Conservation (phyloP, 2,329 filamentous ascomycete genomes). For the Fusarium palustre region DNA sequence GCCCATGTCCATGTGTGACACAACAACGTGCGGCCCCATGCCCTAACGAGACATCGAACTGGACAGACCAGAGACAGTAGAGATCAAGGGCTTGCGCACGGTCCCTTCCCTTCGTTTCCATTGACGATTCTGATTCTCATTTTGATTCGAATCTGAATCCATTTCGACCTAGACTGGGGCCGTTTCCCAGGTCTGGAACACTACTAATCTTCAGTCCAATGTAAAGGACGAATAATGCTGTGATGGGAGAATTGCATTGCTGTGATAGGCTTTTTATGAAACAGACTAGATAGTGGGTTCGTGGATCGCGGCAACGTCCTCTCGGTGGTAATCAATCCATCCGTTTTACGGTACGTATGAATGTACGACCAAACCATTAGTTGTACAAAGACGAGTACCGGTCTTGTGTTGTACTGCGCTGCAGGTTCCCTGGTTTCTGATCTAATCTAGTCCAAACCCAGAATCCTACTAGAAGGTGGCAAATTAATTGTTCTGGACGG, state of each 20-base stretch:
- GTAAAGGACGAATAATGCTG: constrained; percentile 21
- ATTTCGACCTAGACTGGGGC: constrained; percentile 5
- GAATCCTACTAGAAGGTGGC: constrained; percentile 9
- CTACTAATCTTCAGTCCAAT: constrained; percentile 40
- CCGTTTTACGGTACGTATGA: neutral
- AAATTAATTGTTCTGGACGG: constrained; percentile 37
- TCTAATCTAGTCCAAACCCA: neutral
- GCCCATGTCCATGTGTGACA: constrained; percentile 39
- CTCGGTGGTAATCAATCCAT: constrained; percentile 12
- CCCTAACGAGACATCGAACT: constrained; percentile 41
- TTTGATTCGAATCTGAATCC: constrained; percentile 2
- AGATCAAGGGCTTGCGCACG: constrained; percentile 39
- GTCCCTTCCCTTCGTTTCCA: constrained; percentile 15
- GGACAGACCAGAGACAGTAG: constrained; percentile 33
- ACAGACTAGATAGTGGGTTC: constrained; percentile 30
- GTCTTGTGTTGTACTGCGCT: neutral
- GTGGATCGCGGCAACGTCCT: constrained; percentile 21
- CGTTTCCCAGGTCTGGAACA: constrained; percentile 32
- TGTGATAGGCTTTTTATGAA: constrained; percentile 38
- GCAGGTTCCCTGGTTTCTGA: neutral
- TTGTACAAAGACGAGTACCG: neutral
- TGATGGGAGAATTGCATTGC: constrained; percentile 20
- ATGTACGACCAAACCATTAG: constrained; percentile 4
- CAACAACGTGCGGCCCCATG: constrained; percentile 44
- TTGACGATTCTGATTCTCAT: constrained; percentile 17